Evolutionary conservation across 345 rosid genomes (phyloP), one percentile per base, ranked within the genome.

Genomic region (Murraya koenigii): DNA sequence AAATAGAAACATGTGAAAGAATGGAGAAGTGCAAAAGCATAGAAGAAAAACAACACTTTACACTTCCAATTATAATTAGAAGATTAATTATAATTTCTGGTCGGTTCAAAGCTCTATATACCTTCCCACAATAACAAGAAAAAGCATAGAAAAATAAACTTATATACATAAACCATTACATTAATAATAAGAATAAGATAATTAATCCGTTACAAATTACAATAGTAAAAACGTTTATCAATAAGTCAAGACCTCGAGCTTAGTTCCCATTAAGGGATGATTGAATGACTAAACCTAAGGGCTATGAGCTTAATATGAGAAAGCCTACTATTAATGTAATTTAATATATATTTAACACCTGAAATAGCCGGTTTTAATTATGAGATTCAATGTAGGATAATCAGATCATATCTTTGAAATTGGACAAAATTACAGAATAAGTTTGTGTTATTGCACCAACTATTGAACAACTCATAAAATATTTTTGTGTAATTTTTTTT

Each of bases 191-290:
- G 49, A 41, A 41, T 15, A 13, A 41, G 49, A 41, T 41, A 41
- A 41, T 44, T 11, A 44, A 44, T 44, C 49, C 49, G 0, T 44
- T 44, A 44, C 49, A 41, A 41, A 11, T 41, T 41, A 41, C 49
- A 44, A 44, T 13, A 44, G 1, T 44, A 44, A 44, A 11, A 44
- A 13, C 13, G 49, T 44, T 44, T 44, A 3, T 44, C 13, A 38
- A 66, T 23, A 49, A 52, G 79, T 68, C 28, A 58, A 38, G 72
- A 39, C 87, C 86, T 89, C 86, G 87, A 87, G 89, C 85, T 75
- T 15, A 81, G 92, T 71, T 87, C 87, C 90, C 89, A 87, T 80
- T 77, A 77, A 11, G 55, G 7, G 30, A 54, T 44, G 58, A 78
- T 68, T 32, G 35, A 76, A 74, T 72, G 77, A 56, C 54, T 69